Percentiles rank a stretch among this genome's conserved stretches.
Evolutionary conservation across 2,329 filamentous ascomycete genomes (phyloP).

Genomic region (Coniella vitis): DNA sequence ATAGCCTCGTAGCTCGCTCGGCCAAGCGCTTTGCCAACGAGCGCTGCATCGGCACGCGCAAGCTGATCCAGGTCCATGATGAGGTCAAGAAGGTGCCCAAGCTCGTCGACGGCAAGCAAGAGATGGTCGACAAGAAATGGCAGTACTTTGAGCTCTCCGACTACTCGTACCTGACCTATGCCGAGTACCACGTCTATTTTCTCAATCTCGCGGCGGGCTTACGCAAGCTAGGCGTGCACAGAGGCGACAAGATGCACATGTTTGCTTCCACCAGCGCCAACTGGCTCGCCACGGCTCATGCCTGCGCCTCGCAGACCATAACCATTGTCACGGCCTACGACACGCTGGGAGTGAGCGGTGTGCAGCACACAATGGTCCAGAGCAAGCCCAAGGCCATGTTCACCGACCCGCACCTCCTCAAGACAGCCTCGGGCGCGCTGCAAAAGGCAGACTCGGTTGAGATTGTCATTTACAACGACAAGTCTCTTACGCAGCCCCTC

Average conservation of each 20-base stretch:
- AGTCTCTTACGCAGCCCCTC: slow-evolving; percentile 39
- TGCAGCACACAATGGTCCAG: slow-evolving; percentile 80
- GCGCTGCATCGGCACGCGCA: slow-evolving; percentile 63
- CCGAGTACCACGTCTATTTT: slow-evolving; percentile 67
- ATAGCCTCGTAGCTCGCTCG: slow-evolving; percentile 67
- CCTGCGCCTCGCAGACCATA: slow-evolving; percentile 74
- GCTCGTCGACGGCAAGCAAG: slow-evolving; percentile 71
- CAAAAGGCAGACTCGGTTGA: slow-evolving; percentile 50
- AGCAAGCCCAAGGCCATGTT: slow-evolving; percentile 79
- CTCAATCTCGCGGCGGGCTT: slow-evolving; percentile 66
- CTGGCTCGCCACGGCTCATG: slow-evolving; percentile 80
- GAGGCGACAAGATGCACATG: slow-evolving; percentile 66
- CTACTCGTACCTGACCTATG: slow-evolving; percentile 71
- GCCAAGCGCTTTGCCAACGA: slow-evolving; percentile 57
- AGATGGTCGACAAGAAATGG: slow-evolving; percentile 85
- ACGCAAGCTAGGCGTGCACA: slow-evolving; percentile 63
- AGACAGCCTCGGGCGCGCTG: slow-evolving; percentile 50
- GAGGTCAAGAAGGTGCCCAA: slow-evolving; percentile 90
- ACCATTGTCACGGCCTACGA: slow-evolving; percentile 93
- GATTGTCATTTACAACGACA: slow-evolving; percentile 57
- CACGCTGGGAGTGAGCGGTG: slow-evolving; percentile 76
- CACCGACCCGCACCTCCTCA: slow-evolving; percentile 71
- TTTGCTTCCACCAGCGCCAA: slow-evolving; percentile 79
- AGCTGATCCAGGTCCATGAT: slow-evolving; percentile 68
- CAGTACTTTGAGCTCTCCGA: slow-evolving; percentile 77